These are phyloP conservation scores for Babesia bovis DNA, from an alignment of 169 alveolate genomes.

Conservation along the genomic window DNA sequence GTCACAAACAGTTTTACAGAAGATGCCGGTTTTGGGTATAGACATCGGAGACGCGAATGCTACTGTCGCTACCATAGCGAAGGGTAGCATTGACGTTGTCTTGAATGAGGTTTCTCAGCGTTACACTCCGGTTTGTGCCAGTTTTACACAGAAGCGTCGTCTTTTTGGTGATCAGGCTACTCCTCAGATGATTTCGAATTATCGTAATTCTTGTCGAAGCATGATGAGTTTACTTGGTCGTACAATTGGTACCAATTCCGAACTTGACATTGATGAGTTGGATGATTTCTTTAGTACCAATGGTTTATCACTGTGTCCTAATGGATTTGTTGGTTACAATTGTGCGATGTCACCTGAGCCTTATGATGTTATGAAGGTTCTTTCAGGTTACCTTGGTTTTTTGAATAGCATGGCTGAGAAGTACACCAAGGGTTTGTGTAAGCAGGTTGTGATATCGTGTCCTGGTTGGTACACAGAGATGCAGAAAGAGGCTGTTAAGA, in stretches of 20 bases:
- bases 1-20: background rate
- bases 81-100: conserved; percentile 93
- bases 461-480: conserved; percentile 89
- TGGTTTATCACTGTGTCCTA: conserved; percentile 70
- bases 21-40: conserved; percentile 92
- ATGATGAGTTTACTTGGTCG: conserved; percentile 86
- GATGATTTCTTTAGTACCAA: conserved; percentile 76
- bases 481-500: conserved; percentile 90
- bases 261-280: conserved; percentile 61
- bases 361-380: conserved; percentile 56
- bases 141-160: conserved; percentile 89
- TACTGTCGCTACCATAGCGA: conserved; percentile 92
- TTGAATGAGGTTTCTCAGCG: conserved; percentile 93
- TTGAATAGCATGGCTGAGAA: conserved; percentile 81
- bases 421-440: conserved; percentile 73
- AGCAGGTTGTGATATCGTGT: conserved; percentile 83
- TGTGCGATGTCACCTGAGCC: conserved; percentile 21
- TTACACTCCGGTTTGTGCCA: conserved; percentile 86
- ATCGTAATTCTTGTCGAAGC: conserved; percentile 86
- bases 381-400: conserved; percentile 83
- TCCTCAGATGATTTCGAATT: conserved; percentile 83
- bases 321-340: conserved; percentile 30
- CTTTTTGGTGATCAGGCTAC: conserved; percentile 91
- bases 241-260: conserved; percentile 53
- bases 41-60: conserved; percentile 95